A percentile compares a stretch with the other conserved stretches of the same genome.
These are phyloP conservation scores for Salmacisia buchloeana DNA, from an alignment of 1,284 basidiomycete species.

Conservation along the genomic window DNA sequence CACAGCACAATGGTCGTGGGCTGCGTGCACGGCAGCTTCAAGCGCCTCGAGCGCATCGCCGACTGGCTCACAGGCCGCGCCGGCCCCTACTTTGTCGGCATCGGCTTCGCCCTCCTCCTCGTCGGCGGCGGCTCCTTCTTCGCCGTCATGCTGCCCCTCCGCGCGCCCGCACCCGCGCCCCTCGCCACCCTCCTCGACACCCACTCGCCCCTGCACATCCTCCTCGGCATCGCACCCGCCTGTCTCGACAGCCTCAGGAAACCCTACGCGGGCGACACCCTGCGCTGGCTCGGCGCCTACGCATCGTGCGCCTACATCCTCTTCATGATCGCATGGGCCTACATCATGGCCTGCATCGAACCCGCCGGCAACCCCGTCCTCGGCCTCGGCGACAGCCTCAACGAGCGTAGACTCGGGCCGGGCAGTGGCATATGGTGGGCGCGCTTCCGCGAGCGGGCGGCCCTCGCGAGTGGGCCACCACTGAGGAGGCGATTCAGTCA, in stretches of 20 bases:
- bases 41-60: constrained; percentile 66
- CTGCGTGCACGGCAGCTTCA: constrained; percentile 77
- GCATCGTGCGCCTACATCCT: constrained; percentile 64
- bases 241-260: constrained; percentile 17
- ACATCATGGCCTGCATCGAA: constrained; percentile 74
- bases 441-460: constrained; percentile 23
- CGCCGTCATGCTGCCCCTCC: constrained; percentile 31
- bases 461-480: constrained; percentile 11
- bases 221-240: constrained; percentile 29
- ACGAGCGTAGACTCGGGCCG: constrained; percentile 34
- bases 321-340: constrained; percentile 71
- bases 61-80: constrained; percentile 81
- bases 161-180: constrained; percentile 27
- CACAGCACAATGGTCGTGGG: neutral
- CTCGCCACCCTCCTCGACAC: constrained; percentile 29
- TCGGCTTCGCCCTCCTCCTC: constrained; percentile 66
- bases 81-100: constrained; percentile 74
- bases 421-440: constrained; percentile 45
- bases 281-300: constrained; percentile 24
- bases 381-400: constrained; percentile 25
- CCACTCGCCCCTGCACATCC: constrained; percentile 33
- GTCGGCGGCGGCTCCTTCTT: constrained; percentile 70
- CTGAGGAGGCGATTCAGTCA: neutral
- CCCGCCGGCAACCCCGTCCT: constrained; percentile 43
- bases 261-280: constrained; percentile 18